Evolutionary conservation across 2,329 filamentous ascomycete species (phyloP).

Genomic region (Fusarium cyanostomum): DNA sequence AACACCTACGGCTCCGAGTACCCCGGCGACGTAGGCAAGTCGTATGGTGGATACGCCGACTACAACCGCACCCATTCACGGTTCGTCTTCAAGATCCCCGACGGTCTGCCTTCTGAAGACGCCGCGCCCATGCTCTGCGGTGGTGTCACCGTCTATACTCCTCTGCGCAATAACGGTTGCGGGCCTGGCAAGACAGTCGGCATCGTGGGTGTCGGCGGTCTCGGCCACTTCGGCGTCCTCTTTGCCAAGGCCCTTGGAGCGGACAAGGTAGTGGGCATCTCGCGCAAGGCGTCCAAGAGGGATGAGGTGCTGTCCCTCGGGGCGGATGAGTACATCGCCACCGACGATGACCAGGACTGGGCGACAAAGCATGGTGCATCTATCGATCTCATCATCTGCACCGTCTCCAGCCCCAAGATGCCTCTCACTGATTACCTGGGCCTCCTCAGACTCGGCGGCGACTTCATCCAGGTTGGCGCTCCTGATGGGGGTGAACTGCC

Average conservation of each 20-base stretch:
- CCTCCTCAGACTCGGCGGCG: slow-evolving; percentile 67
- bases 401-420: slow-evolving; percentile 64
- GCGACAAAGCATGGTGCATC: slow-evolving; percentile 57
- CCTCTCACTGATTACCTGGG: slow-evolving; percentile 69
- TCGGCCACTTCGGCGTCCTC: slow-evolving; percentile 74
- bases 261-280: slow-evolving; percentile 68
- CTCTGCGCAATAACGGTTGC: slow-evolving; percentile 67
- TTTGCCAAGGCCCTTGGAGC: slow-evolving; percentile 73
- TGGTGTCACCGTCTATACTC: slow-evolving; percentile 72
- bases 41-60: slow-evolving; percentile 57
- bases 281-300: slow-evolving; percentile 60
- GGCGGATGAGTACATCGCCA: slow-evolving; percentile 58
- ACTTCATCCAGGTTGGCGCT: slow-evolving; percentile 68
- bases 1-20: slow-evolving; percentile 64
- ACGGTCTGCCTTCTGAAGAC: slow-evolving; percentile 50
- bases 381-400: slow-evolving; percentile 67
- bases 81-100: slow-evolving; percentile 61
- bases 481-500: slow-evolving; percentile 42
- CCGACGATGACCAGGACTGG: slow-evolving; percentile 62
- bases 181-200: slow-evolving; percentile 74
- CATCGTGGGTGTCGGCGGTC: slow-evolving; percentile 72
- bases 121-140: slow-evolving; percentile 74
- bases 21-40: slow-evolving; percentile 54
- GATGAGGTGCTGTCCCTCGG: slow-evolving; percentile 65
- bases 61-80: slow-evolving; percentile 46